Conservation (phyloP, 495 filamentous ascomycete species). For the Astrocystis sublimbata region DNA sequence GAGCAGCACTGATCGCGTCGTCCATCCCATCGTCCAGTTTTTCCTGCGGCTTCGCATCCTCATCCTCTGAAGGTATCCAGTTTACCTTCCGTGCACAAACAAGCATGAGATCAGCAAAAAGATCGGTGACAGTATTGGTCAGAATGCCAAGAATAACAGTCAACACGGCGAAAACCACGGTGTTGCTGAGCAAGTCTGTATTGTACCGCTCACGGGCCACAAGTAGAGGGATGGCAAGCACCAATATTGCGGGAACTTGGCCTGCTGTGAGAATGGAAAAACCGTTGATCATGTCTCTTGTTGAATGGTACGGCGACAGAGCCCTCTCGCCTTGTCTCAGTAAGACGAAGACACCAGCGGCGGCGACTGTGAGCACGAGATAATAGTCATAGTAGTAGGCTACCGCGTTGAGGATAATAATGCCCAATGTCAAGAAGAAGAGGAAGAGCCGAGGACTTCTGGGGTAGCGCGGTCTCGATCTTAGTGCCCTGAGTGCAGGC, state of each 20-base stretch:
- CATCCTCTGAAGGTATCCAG: slow-evolving; percentile 11
- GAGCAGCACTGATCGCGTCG: not conserved
- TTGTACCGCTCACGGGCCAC: slow-evolving; percentile 7
- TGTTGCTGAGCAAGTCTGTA: slow-evolving; percentile 1
- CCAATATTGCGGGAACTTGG: slow-evolving; percentile 8
- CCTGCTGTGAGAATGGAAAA: slow-evolving; percentile 13
- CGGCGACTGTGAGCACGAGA: slow-evolving; percentile 9
- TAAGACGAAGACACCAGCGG: slow-evolving; percentile 9
- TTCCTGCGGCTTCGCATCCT: not conserved
- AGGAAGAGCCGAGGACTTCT: slow-evolving; percentile 5
- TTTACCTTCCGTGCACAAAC: not conserved
- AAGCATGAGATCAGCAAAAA: slow-evolving; percentile 13
- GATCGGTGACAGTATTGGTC: slow-evolving; percentile 10
- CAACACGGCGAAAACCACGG: slow-evolving; percentile 1
- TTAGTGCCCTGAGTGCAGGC: not conserved
- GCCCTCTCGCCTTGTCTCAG: slow-evolving; percentile 13
- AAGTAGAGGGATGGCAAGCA: slow-evolving; percentile 8
- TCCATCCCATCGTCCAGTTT: not conserved
- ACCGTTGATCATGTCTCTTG: slow-evolving; percentile 12
- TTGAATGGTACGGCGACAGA: slow-evolving; percentile 12
- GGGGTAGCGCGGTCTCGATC: slow-evolving; percentile 9
- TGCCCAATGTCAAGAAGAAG: slow-evolving; percentile 10
- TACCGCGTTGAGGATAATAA: slow-evolving; percentile 9
- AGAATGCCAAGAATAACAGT: slow-evolving; percentile 7
- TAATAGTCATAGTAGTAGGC: slow-evolving; percentile 18